phyloP scores from a whole-genome alignment of 2,329 filamentous ascomycete genomes.

The Fusarium staphyleae region DNA sequence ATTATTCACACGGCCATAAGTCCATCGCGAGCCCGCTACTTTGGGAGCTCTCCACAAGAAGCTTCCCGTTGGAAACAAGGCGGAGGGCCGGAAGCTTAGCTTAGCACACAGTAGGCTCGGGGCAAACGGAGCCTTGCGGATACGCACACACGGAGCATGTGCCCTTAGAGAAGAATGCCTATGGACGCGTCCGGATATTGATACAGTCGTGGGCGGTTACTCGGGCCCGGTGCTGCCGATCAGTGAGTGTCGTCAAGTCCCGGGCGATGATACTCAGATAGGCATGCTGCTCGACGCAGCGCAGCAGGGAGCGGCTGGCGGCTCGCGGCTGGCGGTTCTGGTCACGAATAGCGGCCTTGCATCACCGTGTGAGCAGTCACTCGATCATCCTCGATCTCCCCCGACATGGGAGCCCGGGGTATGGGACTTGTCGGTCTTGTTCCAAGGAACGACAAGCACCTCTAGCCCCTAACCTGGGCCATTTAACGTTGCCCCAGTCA shows the following conservation, averaged over 20 bases:
- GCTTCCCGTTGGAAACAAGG: constrained; percentile 11
- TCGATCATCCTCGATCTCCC: constrained; percentile 18
- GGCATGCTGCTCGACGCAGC: constrained; percentile 5
- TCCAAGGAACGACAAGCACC: constrained; percentile 12
- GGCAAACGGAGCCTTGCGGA: constrained; percentile 9
- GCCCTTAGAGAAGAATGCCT: constrained; percentile 9
- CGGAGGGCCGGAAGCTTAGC: constrained; percentile 1
- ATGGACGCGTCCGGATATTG: constrained; percentile 26
- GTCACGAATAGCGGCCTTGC: constrained; percentile 13
- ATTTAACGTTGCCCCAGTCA: too few relatives aligned
- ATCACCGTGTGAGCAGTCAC: constrained; percentile 12
- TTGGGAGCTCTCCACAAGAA: constrained; percentile 18
- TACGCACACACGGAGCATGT: constrained; percentile 1
- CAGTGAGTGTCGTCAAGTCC: constrained; percentile 23
- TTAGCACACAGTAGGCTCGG: not conserved
- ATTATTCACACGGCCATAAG: too few relatives aligned
- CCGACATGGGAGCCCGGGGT: too few relatives aligned
- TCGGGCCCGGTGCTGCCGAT: constrained; percentile 20
- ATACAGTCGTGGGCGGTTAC: constrained; percentile 17
- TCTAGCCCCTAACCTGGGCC: not conserved
- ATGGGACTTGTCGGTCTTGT: not conserved
- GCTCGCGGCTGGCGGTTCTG: constrained; percentile 6
- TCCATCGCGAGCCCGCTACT: constrained; percentile 9
- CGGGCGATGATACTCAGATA: constrained; percentile 20
- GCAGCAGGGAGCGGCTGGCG: constrained; percentile 3